Evolutionary conservation across 495 filamentous ascomycete genomes (phyloP).

Genomic region (Penicillium diatomitis): DNA sequence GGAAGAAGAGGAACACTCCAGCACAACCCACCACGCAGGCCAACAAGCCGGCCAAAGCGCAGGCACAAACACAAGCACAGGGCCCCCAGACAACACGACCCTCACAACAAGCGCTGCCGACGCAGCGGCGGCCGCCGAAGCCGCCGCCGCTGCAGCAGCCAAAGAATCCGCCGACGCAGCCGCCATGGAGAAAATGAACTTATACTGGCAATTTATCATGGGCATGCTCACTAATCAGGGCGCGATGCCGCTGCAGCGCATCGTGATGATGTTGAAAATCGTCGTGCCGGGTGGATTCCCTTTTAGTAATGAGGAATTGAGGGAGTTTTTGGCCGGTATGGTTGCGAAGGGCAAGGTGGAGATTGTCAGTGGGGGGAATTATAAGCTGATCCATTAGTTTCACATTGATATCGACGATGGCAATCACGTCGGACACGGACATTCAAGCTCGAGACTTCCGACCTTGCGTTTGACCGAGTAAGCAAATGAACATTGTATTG

Average conservation of each 20-base stretch:
- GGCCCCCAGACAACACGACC: too few species aligned
- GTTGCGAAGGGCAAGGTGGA: constrained; percentile 61
- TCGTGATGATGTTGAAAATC: constrained; percentile 91
- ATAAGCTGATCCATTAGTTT: constrained; percentile 40
- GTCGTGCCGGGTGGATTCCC: constrained; percentile 79
- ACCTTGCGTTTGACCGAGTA: too few species aligned
- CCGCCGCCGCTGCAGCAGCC: constrained; percentile 38
- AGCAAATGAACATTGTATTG: too few species aligned
- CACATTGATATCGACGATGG: neutral
- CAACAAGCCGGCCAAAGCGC: constrained; percentile 9
- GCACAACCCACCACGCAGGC: constrained; percentile 6
- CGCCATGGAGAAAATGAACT: constrained; percentile 65
- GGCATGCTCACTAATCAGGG: constrained; percentile 92
- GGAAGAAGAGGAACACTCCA: constrained; percentile 28
- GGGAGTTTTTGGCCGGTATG: constrained; percentile 68
- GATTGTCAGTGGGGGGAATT: constrained; percentile 60
- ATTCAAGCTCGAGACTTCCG: too few species aligned
- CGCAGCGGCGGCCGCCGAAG: constrained; percentile 41
- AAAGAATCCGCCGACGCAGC: constrained; percentile 39
- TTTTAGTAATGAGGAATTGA: constrained; percentile 66
- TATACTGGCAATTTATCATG: constrained; percentile 85
- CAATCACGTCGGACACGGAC: too few species aligned
- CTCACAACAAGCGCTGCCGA: constrained; percentile 15
- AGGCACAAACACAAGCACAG: too few species aligned
- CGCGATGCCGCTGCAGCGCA: constrained; percentile 67